Evolutionary conservation across 176 grass and related monocot genomes (phyloP).

Genomic region (Oryza longistaminata): DNA sequence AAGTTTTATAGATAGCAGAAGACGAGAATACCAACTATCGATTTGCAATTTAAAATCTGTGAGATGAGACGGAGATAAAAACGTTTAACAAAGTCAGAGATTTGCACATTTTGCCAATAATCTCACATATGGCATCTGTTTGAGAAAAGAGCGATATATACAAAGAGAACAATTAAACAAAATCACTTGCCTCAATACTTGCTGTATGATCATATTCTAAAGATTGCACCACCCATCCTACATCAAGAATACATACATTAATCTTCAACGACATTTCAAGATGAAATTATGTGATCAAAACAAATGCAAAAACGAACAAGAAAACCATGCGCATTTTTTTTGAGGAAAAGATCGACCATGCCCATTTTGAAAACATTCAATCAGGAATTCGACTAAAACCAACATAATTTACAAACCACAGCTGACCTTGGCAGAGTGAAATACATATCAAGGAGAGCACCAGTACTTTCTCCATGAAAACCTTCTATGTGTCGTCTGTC

Average conservation of each 20-base stretch:
- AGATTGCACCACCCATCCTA: conserved; percentile 40
- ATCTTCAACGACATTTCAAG: background rate
- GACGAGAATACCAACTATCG: background rate
- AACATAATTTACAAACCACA: background rate
- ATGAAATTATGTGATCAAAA: background rate
- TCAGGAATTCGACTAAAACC: background rate
- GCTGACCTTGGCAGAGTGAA: conserved; percentile 43
- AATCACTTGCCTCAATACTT: conserved; percentile 48
- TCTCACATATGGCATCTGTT: background rate
- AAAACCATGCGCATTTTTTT: background rate
- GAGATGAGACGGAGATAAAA: background rate
- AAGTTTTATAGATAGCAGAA: too few relatives aligned
- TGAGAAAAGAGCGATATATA: background rate
- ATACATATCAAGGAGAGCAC: conserved; percentile 24
- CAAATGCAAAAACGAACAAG: background rate
- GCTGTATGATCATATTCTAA: conserved; percentile 75
- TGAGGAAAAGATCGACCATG: too few relatives aligned
- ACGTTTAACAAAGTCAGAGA: background rate
- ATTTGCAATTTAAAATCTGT: too few relatives aligned
- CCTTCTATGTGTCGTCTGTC: conserved; percentile 18
- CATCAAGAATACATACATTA: background rate
- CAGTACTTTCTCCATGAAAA: conserved; percentile 27
- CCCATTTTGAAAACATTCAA: background rate
- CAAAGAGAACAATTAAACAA: background rate
- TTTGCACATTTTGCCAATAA: background rate